Evolutionary conservation across 768 basidiomycete genomes (phyloP), one percentile per base, ranked within the genome.

Genomic region (Suillus luteus): DNA sequence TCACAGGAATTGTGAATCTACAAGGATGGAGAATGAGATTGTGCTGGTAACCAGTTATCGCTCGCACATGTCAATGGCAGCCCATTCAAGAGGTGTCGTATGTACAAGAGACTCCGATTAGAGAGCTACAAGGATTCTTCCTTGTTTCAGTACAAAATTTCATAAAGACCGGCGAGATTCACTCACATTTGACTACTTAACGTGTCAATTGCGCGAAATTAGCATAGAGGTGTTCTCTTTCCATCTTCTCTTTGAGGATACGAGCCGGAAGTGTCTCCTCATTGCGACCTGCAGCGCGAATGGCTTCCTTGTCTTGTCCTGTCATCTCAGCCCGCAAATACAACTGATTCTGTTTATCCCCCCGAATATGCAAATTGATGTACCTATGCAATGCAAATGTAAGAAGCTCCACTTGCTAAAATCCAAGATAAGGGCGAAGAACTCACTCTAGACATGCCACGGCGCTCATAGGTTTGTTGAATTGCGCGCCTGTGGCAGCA

Each of bases 321-420:
- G 65, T 69, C 46, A 69, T 69, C 37, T 69, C 68, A 12, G 57
- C 27, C 2, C 63, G 65, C 3, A 67, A 43, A 40, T 55, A 62
- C 38, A 69, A 12, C 38, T 69, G 33, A 11, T 69, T 69, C 58
- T 69, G 6, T 43, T 69, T 69, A 31, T 69, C 68, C 0, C 63
- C 52, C 15, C 65, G 63, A 27, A 69, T 52, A 19, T 69, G 68
- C 5, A 24, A 24, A 19, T 69, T 63, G n/a, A 66, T 63, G 24
- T 37, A 61, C 59, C 68, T 69, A 10, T 37, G 27, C 38, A 27
- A 27, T 0, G 1, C 12, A 19, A 1, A 33, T 35, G 11, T 55
- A n/a, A 55, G 33, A 35, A 4, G 19, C n/a, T 35, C 33, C 3
- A 5, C 67, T 59, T n/a, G 62, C 46, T 69, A 7, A 27, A 35